Evolutionary conservation across 768 basidiomycete species (phyloP), one percentile per base, ranked within the genome.

Genomic region (Fomitopsis serialis): DNA sequence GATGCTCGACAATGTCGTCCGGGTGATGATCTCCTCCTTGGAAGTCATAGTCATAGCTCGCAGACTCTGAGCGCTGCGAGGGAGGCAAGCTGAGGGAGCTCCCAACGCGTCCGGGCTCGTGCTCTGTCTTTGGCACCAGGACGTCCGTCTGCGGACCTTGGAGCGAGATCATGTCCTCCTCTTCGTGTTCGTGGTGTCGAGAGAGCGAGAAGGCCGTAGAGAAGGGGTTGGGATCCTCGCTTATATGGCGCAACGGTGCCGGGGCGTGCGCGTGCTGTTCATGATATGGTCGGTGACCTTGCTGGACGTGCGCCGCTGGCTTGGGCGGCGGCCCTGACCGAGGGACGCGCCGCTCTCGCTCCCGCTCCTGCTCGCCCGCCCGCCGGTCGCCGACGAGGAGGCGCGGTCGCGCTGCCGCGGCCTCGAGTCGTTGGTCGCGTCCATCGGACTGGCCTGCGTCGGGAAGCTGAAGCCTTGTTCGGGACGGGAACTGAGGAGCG

Each of bases 1-100:
- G 69, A 65, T 92, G 84, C 56, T 92, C 90, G 5, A 92, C 87
- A 45, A 92, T 79, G 60, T 89, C 85, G 61, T 92, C 87, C 55
- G 85, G 80, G 62, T 92, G 85, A 52, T 80, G 75, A 21, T 70
- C 63, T 2, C 57, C 55, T 9, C 15, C 34, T 35, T 8, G 34
- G 15, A 17, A 15, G 21, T 48, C 57, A 2, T 54, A 43, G 22
- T n/a, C n/a, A n/a, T 55, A 56, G 22, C 45, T 52, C 19, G 51
- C 55, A 2, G 35, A 54, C 42, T 24, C 48, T 36, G 22, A 53
- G 35, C 37, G 54, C 47, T 40, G 24, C 57, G 50, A 53, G 42
- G 63, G 61, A 35, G 68, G 65, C 45, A 75, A 58, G 58, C 72
- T 78, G 36, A 81, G 63, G 0, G 73, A 72, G 55, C 77, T 80